Base-by-base conservation (phyloP, 2,329 filamentous ascomycete species). In the Talaromyces pinophilus region DNA sequence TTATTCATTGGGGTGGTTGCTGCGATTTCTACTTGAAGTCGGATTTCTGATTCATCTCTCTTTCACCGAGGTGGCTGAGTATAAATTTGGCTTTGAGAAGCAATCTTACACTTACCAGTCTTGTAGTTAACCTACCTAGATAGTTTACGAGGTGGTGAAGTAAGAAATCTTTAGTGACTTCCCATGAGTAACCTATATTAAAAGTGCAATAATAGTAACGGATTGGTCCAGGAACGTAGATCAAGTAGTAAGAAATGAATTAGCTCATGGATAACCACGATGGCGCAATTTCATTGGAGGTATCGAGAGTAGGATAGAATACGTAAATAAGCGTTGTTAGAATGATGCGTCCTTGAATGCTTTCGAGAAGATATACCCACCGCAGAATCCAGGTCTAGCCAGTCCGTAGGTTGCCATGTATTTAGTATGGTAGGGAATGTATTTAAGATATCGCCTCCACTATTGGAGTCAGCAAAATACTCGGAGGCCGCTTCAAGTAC, bases 341-440 rank as follows among this genome's bases (percentile, higher is more conserved):
- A 15, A 59, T 11, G 3, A 59, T 40, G n/a, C 22, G 35, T 8
- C 13, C 42, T 38, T 22, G 30, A 17, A 17, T 25, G 17, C 7
- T 38, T 40, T 19, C n/a, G n/a, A 44, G 42, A 44, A 38, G 35
- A 38, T 38, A n/a, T 5, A 22, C 57, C 7, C 19, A 60, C 57
- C 35, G 57, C 44, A 15, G 57, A 60, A 35, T 60, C 57, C 19
- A 60, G n/a, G 7, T 60, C 57, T 8, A 46, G 30, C 38, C 57
- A 60, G 25, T 57, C 52, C 1, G 30, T 22, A 17, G 33, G 33
- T 10, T 57, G 52, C 52, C 52, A 57, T n/a, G 33, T 35, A 55
- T 55, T 55, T 6, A 42, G 40, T 35, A 33, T 15, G 11, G 11
- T 30, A 15, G 57, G 40, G 13, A 42, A 15, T 28, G 57, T 35